Evolutionary conservation across 192 early-diverging fungal genomes (phyloP), one percentile per base, ranked within the genome.

Genomic region (Coemansia sp.): DNA sequence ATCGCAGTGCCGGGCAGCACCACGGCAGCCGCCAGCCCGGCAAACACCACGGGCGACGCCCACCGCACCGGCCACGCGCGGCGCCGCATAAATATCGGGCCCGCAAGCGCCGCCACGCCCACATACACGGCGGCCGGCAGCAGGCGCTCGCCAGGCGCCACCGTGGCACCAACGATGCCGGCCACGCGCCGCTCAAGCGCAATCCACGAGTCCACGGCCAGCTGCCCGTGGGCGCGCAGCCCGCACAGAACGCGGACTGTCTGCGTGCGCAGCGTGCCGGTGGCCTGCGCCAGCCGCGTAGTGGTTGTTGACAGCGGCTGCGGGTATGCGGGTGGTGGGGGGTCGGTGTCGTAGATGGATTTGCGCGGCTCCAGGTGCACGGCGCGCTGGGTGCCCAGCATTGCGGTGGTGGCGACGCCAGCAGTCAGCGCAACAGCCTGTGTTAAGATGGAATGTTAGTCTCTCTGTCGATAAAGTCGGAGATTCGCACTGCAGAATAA

Each of bases 71-170:
- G 35, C 26, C 71, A 57, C 38, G 70, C 75, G 20, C 74, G 62
- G 1, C 47, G 50, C 9, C 71, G 15, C 10, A 64, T 71, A 27
- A 75, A 75, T 32, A 79, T 70, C 8, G 78, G 72, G 1, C 78
- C 78, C 0, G 78, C 78, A 50, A 79, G 29, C 22, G 55, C 39
- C 0, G 71, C 67, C 28, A 79, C 64, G 22, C 67, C 67, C 20
- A 79, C 67, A 19, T 79, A 79, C 29, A 75, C 46, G 3, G 66
- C 53, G 14, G 62, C 71, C 0, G 78, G 78, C 21, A 60, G 58
- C 35, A 75, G 50, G 14, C 23, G 30, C 48, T 79, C 78, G 25
- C 57, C 51, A 29, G 39, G 17, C 0, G 78, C 64, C 27, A 79
- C 72, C 8, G 72, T 79, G 36, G 39, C 36, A 20, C 28, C 14